These are phyloP conservation scores for Heterobasidion parviporum DNA, from an alignment of 1,284 basidiomycete genomes.

Conservation along the genomic window DNA sequence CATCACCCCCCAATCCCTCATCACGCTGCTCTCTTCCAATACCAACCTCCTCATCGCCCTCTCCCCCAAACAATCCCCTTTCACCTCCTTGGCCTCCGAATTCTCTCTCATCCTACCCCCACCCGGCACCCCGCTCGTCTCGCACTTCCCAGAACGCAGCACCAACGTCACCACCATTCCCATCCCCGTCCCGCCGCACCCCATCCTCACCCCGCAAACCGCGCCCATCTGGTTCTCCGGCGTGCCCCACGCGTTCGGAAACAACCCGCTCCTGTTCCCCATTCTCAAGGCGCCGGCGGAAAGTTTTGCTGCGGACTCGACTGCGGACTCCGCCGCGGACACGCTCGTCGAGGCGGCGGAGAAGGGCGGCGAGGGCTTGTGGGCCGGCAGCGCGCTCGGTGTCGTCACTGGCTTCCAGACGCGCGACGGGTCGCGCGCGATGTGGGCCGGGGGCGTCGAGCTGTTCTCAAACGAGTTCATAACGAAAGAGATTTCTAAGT, in stretches of 20 bases:
- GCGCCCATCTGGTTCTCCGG: constrained; percentile 73
- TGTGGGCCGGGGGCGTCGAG: constrained; percentile 78
- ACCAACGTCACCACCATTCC: constrained; percentile 52
- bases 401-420: constrained; percentile 91
- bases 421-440: constrained; percentile 65
- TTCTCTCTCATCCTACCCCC: constrained; percentile 73
- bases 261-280: constrained; percentile 78
- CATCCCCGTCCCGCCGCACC: constrained; percentile 33
- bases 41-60: constrained; percentile 85
- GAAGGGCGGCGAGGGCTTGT: constrained; percentile 66
- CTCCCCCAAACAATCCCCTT: constrained; percentile 62
- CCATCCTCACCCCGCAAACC: constrained; percentile 35
- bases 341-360: constrained; percentile 57
- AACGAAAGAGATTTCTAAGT: constrained; percentile 56
- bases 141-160: constrained; percentile 66
- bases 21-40: constrained; percentile 61
- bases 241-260: constrained; percentile 63
- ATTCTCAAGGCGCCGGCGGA: constrained; percentile 73
- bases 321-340: constrained; percentile 48
- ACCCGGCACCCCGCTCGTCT: constrained; percentile 63
- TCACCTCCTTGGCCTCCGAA: constrained; percentile 67
- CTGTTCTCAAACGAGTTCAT: constrained; percentile 71
- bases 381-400: constrained; percentile 69
- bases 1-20: constrained; percentile 77
- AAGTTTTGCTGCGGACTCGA: constrained; percentile 61